Base-by-base conservation (phyloP, 2,329 filamentous ascomycete species). In the Sordariomycetes sp. region DNA sequence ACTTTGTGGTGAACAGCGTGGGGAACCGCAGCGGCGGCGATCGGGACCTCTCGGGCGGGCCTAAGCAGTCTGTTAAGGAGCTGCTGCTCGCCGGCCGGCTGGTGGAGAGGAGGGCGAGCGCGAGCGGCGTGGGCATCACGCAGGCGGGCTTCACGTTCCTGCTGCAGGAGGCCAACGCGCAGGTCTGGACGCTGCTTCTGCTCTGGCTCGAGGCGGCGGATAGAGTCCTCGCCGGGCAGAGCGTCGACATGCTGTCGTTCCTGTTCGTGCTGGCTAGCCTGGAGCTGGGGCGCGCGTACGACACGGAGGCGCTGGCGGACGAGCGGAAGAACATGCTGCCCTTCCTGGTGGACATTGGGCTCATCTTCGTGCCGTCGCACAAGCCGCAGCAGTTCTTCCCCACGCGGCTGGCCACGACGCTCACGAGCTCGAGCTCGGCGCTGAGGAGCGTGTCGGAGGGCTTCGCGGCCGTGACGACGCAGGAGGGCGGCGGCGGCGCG, bases 161-260 rank as follows among this genome's bases (percentile, higher is more conserved):
- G 59, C 78, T 99, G 10, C 93, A 97, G 67, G 93, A 97, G 68
- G 87, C 93, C 60, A 97, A 97, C 70, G 91, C 93, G 0, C 94
- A 99, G 71, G 91, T 99, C 40, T 99, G 94, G 94, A 94, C 91
- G 28, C 78, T 99, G 53, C 79, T 99, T 40, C 87, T 99, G 34
- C 85, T 97, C 35, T 99, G 96, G 79, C 85, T 99, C 55, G 89
- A 95, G 64, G 88, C 90, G 61, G 88, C 88, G 52, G 87, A 90
- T 64, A 72, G 70, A 16, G 70, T 72, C 55, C 69, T 70, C 52
- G 76, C 89, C 18, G 81, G 82, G 35, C 90, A 96, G 64, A 86
- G 88, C 60, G 91, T 96, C 54, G 94, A 99, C 67, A 92, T 97
- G 69, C 83, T 99, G 6, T 92, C 90, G 7, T 99, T 99, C 70